Conservation (phyloP, 345 rosid species). For the Crucihimalaya himalaica region DNA sequence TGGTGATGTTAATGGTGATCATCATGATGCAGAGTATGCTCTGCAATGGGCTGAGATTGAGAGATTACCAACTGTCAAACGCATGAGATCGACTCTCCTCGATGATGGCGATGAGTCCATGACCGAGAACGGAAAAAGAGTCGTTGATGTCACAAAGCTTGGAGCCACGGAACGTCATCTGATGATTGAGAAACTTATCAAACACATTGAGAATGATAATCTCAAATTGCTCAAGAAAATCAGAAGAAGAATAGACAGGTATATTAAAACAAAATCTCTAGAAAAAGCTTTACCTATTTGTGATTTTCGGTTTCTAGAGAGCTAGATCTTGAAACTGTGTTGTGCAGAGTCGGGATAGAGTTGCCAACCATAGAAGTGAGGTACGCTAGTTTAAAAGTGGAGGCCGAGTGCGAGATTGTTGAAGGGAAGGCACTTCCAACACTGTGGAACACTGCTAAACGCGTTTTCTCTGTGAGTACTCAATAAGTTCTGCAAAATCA, state of each 20-base stretch:
- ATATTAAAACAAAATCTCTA: conserved; percentile 9
- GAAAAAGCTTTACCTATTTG: neutral
- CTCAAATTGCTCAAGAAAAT: conserved; percentile 58
- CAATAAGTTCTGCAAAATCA: conserved; percentile 15
- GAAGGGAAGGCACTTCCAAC: conserved; percentile 84
- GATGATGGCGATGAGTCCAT: conserved; percentile 35
- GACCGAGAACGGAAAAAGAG: conserved; percentile 39
- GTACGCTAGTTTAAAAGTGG: conserved; percentile 54
- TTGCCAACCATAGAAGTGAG: conserved; percentile 76
- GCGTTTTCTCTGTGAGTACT: conserved; percentile 53
- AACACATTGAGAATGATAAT: conserved; percentile 74
- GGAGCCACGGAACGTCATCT: conserved; percentile 57
- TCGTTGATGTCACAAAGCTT: conserved; percentile 64
- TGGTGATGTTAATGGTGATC: conserved; percentile 21
- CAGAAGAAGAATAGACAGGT: conserved; percentile 63
- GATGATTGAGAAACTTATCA: conserved; percentile 69
- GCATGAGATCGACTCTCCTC: conserved; percentile 61
- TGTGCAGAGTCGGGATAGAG: conserved; percentile 64
- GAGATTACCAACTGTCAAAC: conserved; percentile 70
- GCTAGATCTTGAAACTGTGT: conserved; percentile 17
- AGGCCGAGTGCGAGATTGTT: conserved; percentile 68
- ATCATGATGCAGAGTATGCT: conserved; percentile 47
- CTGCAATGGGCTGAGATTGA: conserved; percentile 73
- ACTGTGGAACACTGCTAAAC: conserved; percentile 62
- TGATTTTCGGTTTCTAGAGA: neutral